Conservation (phyloP, 2,329 filamentous ascomycete genomes). For the Escovopsis weberi region DNA sequence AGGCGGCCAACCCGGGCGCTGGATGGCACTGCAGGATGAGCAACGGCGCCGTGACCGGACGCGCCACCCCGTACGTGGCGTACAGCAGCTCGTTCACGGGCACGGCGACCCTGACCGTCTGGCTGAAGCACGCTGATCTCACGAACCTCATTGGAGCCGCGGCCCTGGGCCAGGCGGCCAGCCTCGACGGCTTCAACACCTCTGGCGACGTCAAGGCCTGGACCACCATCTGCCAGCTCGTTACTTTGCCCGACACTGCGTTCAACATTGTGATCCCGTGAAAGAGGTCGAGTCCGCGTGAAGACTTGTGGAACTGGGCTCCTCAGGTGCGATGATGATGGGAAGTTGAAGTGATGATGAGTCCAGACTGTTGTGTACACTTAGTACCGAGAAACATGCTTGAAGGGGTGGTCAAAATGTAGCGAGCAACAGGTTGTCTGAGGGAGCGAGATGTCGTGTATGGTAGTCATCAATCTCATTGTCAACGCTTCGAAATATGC, state of each 20-base stretch:
- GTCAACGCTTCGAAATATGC: too few relatives aligned
- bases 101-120: neutral
- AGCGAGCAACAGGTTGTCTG: too few relatives aligned
- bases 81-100: neutral
- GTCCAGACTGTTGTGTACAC: too few relatives aligned
- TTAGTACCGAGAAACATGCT: too few relatives aligned
- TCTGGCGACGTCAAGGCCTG: neutral
- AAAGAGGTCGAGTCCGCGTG: neutral
- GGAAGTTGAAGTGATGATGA: too few relatives aligned
- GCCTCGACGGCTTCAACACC: neutral
- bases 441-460: too few relatives aligned
- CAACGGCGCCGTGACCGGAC: constrained; percentile 4
- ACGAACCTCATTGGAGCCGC: neutral
- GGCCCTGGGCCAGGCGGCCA: neutral
- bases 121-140: neutral
- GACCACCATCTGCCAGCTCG: neutral
- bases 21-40: constrained; percentile 3
- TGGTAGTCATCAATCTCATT: too few relatives aligned
- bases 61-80: neutral
- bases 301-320: neutral
- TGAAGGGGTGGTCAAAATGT: too few relatives aligned
- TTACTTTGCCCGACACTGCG: neutral
- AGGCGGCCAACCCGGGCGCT: neutral
- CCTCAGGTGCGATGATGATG: too few relatives aligned
- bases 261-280: constrained; percentile 2